These are phyloP conservation scores for Cornus florida DNA, from an alignment of 148 eudicot species.

Conservation along the genomic window DNA sequence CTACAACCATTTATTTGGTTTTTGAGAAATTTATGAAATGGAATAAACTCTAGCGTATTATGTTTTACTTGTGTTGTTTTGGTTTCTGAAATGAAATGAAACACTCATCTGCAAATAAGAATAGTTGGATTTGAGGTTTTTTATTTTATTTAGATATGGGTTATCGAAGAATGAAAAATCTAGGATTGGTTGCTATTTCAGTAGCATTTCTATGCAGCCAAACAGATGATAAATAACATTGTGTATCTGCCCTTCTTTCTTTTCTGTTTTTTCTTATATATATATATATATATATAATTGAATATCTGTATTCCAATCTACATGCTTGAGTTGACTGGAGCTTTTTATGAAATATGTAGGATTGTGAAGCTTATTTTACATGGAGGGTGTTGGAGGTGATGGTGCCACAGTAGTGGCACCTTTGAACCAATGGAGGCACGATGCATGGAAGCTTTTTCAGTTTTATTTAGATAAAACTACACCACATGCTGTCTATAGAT, in stretches of 20 bases:
- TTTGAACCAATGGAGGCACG: constrained; percentile 37
- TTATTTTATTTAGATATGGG: not conserved
- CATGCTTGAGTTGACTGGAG: constrained; percentile 11
- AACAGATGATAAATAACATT: not conserved
- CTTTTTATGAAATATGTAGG: constrained; percentile 30
- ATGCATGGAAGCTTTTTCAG: constrained; percentile 52
- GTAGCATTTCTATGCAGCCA: not conserved
- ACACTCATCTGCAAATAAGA: no score
- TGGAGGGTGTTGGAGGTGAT: constrained; percentile 48
- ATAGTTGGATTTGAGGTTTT: not conserved
- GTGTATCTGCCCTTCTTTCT: not conserved
- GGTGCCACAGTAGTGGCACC: constrained; percentile 20
- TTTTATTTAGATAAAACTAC: constrained; percentile 62
- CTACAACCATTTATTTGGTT: no score
- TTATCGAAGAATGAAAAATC: not conserved
- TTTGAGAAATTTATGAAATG: not conserved
- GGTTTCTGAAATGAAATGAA: not conserved
- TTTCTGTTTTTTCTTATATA: no score
- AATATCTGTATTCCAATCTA: not conserved
- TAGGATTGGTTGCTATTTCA: not conserved
- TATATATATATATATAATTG: not conserved
- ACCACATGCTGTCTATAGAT: constrained; percentile 61
- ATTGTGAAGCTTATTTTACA: constrained; percentile 17
- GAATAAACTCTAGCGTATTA: not conserved
- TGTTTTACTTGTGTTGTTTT: not conserved